Base-by-base conservation (phyloP, 495 filamentous ascomycete genomes). In the Glonium stellatum region DNA sequence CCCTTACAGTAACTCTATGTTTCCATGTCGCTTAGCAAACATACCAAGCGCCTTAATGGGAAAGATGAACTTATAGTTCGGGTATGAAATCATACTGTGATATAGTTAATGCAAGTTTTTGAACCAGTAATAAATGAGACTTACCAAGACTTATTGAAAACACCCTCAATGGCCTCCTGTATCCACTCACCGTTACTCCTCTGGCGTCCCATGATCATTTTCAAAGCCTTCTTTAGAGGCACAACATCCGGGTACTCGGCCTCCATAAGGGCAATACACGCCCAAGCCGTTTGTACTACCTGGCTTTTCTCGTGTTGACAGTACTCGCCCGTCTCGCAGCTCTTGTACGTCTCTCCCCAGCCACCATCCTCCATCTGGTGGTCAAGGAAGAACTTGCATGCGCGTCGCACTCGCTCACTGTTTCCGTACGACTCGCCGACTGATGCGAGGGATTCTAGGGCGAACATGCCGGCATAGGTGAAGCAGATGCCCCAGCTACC, bases 31-130 rank as follows among this genome's bases (percentile, higher is more conserved):
- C 67, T 74, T 81, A 15, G 88, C 86, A 76, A 86, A 98, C 81
- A 95, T 84, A 9, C 93, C 93, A 31, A 98, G 70, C 5, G 93
- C 93, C 67, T 92, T 95, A 66, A 97, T 90, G 6, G 93, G 85
- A 73, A 97, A 98, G 55, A 86, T 88, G 73, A 95, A 92, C 77
- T 98, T 98, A 79, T 98, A 98, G 76, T 98, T 98, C 58, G 93
- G 93, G 69, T 98, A 98, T 4, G 92, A 93, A 57, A 98, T 98
- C 92, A 97, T 97, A 74, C 86, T 88, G 66, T 31, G 18, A 15
- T 18, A 13, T 9, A 18, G 58, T 70, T 59, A 70, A 69, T 51
- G 35, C 27, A 11, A 22, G 21, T 22, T 12, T 18, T 23, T 19
- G 11, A 39, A n/a, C 37, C 22, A 41, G 15, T 52, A 54, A 12